A percentile compares a stretch with the other conserved stretches of the same genome.
These are phyloP conservation scores for Leishmania arabica DNA, from an alignment of 208 protist genomes.

Conservation along the genomic window DNA sequence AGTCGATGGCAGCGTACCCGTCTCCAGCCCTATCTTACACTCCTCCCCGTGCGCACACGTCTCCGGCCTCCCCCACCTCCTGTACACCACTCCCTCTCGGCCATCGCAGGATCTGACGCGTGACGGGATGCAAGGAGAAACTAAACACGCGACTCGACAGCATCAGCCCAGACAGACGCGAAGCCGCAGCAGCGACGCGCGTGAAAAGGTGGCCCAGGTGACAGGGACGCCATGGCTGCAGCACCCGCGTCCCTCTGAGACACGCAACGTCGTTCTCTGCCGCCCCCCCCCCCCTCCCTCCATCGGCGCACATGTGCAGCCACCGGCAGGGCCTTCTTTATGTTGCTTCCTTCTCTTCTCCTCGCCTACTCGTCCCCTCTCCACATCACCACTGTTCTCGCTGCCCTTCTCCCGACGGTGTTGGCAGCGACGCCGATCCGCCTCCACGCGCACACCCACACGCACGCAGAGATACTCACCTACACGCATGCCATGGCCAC, in stretches of 20 bases:
- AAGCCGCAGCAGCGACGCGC: neutral
- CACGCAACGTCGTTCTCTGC: neutral
- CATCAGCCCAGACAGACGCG: neutral
- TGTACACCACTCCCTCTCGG: neutral
- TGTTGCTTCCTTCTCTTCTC: neutral
- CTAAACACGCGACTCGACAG: neutral
- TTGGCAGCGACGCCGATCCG: neutral
- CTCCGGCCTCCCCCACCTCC: neutral
- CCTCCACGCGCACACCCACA: neutral
- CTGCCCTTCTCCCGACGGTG: neutral
- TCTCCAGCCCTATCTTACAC: neutral
- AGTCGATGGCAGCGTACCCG: neutral
- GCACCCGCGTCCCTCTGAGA: neutral
- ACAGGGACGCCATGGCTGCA: neutral
- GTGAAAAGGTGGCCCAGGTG: neutral
- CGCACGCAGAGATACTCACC: neutral
- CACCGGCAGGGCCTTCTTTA: neutral
- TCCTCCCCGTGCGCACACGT: neutral
- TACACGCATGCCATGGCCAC: constrained; percentile 2
- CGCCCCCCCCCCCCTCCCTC: neutral
- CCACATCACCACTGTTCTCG: neutral
- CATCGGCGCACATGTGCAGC: neutral
- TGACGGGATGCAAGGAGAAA: neutral
- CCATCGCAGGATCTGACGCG: neutral
- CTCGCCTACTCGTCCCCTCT: neutral